Conservation (phyloP, 1,139 yeast genomes). For the Kurtzmaniella quercitrusa region DNA sequence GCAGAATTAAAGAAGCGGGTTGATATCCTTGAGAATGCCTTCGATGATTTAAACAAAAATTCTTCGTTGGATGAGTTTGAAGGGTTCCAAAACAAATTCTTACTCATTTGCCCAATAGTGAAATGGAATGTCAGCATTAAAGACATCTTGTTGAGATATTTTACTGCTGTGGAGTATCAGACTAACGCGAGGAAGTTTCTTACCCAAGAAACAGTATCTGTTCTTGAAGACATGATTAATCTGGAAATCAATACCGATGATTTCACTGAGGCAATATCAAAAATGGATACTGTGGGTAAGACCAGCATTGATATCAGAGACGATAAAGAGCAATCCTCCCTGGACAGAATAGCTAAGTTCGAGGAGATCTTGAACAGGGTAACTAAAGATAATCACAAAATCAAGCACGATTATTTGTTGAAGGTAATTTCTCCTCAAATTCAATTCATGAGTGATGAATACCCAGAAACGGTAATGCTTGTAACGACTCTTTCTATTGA, state of each 20-base stretch:
- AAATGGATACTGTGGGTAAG: constrained; percentile 1
- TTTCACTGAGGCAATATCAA: neutral
- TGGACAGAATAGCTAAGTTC: constrained; percentile 35
- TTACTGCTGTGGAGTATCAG: constrained; percentile 35
- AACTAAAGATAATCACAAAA: constrained; percentile 32
- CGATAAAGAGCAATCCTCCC: constrained; percentile 12
- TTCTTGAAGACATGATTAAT: constrained; percentile 32
- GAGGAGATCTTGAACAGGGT: constrained; percentile 48
- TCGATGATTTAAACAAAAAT: constrained; percentile 8
- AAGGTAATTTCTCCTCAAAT: constrained; percentile 84
- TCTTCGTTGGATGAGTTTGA: constrained; percentile 16
- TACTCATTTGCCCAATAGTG: constrained; percentile 36
- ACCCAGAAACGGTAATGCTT: constrained; percentile 57
- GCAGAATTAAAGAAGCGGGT: constrained; percentile 18
- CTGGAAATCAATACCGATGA: neutral
- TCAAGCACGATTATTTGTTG: constrained; percentile 61
- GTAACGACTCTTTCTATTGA: constrained; percentile 38
- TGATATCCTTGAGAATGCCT: constrained; percentile 20
- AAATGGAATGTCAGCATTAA: constrained; percentile 42
- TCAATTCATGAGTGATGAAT: constrained; percentile 66
- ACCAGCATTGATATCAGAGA: neutral
- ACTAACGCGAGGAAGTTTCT: constrained; percentile 26
- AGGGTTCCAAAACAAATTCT: constrained; percentile 37
- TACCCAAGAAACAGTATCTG: constrained; percentile 35
- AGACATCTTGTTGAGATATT: constrained; percentile 31